Evolutionary conservation across 176 grass and related monocot genomes (phyloP).

Genomic region (Carex pumila): DNA sequence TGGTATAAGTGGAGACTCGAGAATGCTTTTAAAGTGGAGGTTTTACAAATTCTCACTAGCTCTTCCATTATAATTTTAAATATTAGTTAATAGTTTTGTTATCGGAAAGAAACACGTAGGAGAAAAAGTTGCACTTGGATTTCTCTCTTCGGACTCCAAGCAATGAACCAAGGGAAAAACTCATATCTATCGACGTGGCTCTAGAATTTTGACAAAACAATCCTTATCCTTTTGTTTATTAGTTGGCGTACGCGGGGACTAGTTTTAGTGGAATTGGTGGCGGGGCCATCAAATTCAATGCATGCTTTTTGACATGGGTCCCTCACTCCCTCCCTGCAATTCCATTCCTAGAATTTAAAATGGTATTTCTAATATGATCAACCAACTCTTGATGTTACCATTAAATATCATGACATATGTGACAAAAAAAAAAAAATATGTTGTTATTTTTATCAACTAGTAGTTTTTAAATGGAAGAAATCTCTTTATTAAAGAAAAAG

Average conservation of each 20-base stretch:
- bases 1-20: neutral
- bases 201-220: neutral
- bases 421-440: no score
- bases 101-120: neutral
- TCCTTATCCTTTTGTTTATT: neutral
- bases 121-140: conserved; percentile 7
- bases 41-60: neutral
- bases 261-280: neutral
- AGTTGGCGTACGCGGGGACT: conserved; percentile 1
- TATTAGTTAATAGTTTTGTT: neutral
- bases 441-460: neutral
- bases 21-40: neutral
- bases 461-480: neutral
- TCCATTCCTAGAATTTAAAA: neutral
- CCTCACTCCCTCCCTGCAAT: neutral
- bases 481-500: no score
- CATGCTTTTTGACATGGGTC: neutral
- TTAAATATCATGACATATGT: neutral
- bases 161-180: neutral
- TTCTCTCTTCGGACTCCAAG: neutral
- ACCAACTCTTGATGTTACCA: neutral
- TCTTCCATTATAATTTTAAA: neutral
- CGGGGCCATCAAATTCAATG: neutral
- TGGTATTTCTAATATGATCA: neutral
- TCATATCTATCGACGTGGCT: neutral